phyloP scores from a whole-genome alignment of 2,329 filamentous ascomycete species.

The Ophiostoma sp. region DNA sequence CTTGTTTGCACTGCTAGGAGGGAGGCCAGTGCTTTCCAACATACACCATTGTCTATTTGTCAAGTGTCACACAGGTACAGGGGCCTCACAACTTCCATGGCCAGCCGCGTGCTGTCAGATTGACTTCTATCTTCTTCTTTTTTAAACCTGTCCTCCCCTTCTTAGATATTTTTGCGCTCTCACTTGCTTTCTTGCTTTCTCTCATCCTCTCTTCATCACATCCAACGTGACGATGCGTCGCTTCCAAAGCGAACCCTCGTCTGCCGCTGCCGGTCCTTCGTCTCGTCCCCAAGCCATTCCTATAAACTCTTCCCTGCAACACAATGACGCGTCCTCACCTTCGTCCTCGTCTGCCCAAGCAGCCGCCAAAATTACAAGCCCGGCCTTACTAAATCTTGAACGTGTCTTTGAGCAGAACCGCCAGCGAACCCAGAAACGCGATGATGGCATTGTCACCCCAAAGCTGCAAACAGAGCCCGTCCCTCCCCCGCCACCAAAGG shows the following conservation, averaged over 20 bases:
- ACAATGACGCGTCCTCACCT: background rate
- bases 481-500: constrained; percentile 48
- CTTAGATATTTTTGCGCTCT: background rate
- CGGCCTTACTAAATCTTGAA: constrained; percentile 59
- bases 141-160: background rate
- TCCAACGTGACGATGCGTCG: constrained; percentile 7
- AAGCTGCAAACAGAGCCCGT: constrained; percentile 42
- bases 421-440: constrained; percentile 45
- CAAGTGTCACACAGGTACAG: constrained; percentile 2
- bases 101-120: background rate
- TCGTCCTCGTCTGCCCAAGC: background rate
- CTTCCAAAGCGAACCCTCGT: background rate
- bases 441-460: constrained; percentile 34
- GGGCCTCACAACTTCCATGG: background rate
- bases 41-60: background rate
- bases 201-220: background rate
- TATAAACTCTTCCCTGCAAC: background rate
- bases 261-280: background rate
- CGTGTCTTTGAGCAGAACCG: constrained; percentile 59
- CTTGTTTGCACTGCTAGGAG: background rate
- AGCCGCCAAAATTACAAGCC: constrained; percentile 41
- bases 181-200: background rate
- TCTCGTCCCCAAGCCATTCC: background rate
- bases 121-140: background rate
- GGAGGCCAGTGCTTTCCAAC: background rate